Evolutionary conservation across 345 rosid genomes (phyloP), one percentile per base, ranked within the genome.

Genomic region (Camelina sativa): DNA sequence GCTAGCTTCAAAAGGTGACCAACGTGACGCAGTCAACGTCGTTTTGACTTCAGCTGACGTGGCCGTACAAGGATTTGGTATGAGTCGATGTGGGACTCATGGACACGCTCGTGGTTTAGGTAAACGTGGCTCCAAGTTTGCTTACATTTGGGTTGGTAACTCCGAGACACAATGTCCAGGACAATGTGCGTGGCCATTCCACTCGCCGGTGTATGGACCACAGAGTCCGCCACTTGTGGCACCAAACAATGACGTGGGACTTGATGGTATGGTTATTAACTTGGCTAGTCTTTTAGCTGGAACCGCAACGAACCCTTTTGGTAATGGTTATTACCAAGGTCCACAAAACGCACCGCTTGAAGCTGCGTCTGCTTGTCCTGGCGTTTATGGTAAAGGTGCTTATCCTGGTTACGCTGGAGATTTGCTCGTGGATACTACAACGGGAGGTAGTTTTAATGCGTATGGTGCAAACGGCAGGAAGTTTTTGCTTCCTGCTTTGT

Each of bases 151-250:
- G 98, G 95, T 90, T 1, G 98, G 98, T 0, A 90, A 90, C 83
- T 86, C 97, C 0, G 96, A 85, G 62, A 86, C 84, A 7, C 97
- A 92, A 28, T 92, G 96, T 66, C 96, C 96, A 0, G 97, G 96
- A 2, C 90, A 86, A 63, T 92, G 97, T 75, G 96, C 97, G 51
- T 92, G 97, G 97, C 96, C 98, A 0, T 92, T 90, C 62, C 95
- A 92, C 86, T 90, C 91, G 69, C 96, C 96, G 8, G 82, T 84
- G n/a, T 87, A 90, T 61, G 94, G 96, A 5, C 96, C 98, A 8
- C 98, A 92, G 63, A 74, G 20, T 72, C 76, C 86, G 12, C 89
- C 94, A 0, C 74, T 92, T 62, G 85, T 90, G 9, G 87, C 95
- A 7, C 98, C 98, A 6, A 92, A 90, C 85, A 86, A 85, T 4